A percentile compares a stretch with the other conserved stretches of the same genome.
Evolutionary conservation across 495 filamentous ascomycete species (phyloP).

Genomic region (Penicillium atrosanguineum): DNA sequence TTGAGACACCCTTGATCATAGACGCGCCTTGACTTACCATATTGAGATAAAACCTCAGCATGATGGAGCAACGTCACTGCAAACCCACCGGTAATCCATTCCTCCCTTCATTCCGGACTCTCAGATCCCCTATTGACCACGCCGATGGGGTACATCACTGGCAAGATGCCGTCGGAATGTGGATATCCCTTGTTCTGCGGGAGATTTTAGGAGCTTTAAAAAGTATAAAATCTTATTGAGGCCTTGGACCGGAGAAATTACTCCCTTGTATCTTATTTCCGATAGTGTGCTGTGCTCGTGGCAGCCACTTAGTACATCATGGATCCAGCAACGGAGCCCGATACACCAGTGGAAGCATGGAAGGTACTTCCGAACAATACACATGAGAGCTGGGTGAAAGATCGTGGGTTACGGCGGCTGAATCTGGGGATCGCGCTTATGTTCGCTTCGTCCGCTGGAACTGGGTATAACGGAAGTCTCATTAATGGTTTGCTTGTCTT

Average conservation of each 20-base stretch:
- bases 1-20: not conserved
- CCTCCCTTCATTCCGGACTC: constrained; percentile 28
- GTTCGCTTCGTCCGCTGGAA: constrained; percentile 24
- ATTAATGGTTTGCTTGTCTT: constrained; percentile 26
- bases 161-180: constrained; percentile 18
- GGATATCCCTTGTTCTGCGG: constrained; percentile 22
- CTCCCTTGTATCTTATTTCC: not conserved
- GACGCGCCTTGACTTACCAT: not conserved
- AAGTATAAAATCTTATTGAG: constrained; percentile 11
- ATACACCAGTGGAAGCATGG: constrained; percentile 11
- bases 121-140: constrained; percentile 13
- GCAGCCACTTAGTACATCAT: constrained; percentile 4
- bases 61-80: not conserved
- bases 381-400: constrained; percentile 24
- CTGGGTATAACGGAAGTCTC: constrained; percentile 27
- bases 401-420: constrained; percentile 22
- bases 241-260: not conserved
- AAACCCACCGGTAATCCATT: constrained; percentile 11
- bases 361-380: constrained; percentile 22
- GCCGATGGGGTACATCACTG: not conserved
- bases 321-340: constrained; percentile 9
- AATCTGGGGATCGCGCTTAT: constrained; percentile 24
- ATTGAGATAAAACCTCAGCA: not conserved
- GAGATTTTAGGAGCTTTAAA: constrained; percentile 3
- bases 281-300: not conserved